Evolutionary conservation across 2,329 filamentous ascomycete species (phyloP), one percentile per base, ranked within the genome.

Genomic region (Aspergillus caelatus): DNA sequence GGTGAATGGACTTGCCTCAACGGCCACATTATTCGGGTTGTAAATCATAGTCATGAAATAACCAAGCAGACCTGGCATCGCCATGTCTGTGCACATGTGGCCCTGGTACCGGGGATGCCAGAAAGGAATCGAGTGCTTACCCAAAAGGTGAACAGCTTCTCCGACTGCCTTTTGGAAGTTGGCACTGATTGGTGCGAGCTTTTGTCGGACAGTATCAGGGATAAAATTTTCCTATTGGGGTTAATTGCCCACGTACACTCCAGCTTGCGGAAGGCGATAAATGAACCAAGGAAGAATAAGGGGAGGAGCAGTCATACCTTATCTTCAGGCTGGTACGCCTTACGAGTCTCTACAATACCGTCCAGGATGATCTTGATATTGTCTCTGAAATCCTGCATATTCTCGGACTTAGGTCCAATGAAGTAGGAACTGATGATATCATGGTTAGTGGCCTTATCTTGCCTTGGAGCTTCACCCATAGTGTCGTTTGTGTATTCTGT

Each of bases 11-110:
- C 80, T 83, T 1, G 78, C 81, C 62, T 84, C 82, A 0, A 82
- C 67, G 1, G 81, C 73, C 1, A 84, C 78, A 41, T 84, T 84
- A 71, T 84, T 84, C 0, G 82, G 81, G 55, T 84, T 83, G 62
- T 83, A 84, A 28, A 84, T 39, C 81, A 84, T 84, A 0, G 81
- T 81, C 74, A 81, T 81, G 32, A 83, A 80, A 66, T 83, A 83
- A 0, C 81, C 81, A 3, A 83, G 71, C 3, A 83, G 58, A 1
- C 77, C 74, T 0, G 81, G 72, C 78, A 82, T 82, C 54, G 71
- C 77, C 68, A 82, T 56, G 61, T 83, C 71, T 14, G 74, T 78
- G 39, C 55, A 78, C 82, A 84, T 84, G 61, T 84, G 82, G 4
- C 73, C 81, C 54, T 81, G 74, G 68, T 84, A 84, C 0, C 80